These are phyloP conservation scores for Oryza coarctata DNA, from an alignment of 176 grass and related monocot genomes.

Conservation along the genomic window DNA sequence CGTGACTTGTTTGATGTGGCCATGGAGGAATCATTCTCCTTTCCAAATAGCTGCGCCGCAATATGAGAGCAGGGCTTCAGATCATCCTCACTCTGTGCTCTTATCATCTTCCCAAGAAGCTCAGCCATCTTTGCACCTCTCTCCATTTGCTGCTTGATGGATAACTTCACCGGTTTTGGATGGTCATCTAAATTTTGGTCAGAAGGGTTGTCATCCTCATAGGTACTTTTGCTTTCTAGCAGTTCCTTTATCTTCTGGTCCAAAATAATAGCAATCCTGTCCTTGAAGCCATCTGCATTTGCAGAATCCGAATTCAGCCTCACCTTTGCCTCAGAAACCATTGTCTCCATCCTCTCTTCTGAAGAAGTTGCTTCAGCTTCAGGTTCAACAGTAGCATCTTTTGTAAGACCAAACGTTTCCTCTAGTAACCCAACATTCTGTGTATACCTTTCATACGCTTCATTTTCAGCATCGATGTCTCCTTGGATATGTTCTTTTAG, in stretches of 20 bases:
- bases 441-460: slow-evolving; percentile 82
- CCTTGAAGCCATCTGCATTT: slow-evolving; percentile 48
- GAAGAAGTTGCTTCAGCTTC: slow-evolving; percentile 36
- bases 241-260: slow-evolving; percentile 71
- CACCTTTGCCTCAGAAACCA: slow-evolving; percentile 63
- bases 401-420: slow-evolving; percentile 61
- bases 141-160: slow-evolving; percentile 39
- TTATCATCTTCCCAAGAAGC: slow-evolving; percentile 63
- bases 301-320: slow-evolving; percentile 61
- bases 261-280: slow-evolving; percentile 54
- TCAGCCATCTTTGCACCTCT: slow-evolving; percentile 50
- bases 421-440: slow-evolving; percentile 70
- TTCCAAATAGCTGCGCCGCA: slow-evolving; percentile 34
- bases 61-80: slow-evolving; percentile 60
- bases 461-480: slow-evolving; percentile 81
- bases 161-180: slow-evolving; percentile 18
- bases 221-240: slow-evolving; percentile 22
- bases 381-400: slow-evolving; percentile 33
- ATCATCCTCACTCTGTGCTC: slow-evolving; percentile 57
- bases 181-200: slow-evolving; percentile 37
- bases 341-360: slow-evolving; percentile 55
- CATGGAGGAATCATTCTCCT: background rate
- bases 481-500: slow-evolving; percentile 81
- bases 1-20: slow-evolving; percentile 21
- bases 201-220: slow-evolving; percentile 35